Evolutionary conservation across 495 filamentous ascomycete species (phyloP).

Genomic region (Aspergillus saccharolyticus): DNA sequence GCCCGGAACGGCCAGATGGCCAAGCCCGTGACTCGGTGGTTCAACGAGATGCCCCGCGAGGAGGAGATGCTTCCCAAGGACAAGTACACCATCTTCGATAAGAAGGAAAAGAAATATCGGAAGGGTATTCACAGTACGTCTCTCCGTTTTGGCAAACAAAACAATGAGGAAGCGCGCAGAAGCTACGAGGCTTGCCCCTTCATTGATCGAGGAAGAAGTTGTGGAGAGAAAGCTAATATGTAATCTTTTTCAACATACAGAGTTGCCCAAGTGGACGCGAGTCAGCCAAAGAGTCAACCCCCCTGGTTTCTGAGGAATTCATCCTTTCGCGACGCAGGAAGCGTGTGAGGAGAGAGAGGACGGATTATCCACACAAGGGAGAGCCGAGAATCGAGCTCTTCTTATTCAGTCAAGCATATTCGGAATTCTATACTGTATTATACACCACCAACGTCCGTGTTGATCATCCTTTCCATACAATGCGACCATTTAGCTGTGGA

Average conservation of each 20-base stretch:
- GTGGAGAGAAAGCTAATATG: neutral
- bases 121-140: slow-evolving; percentile 94
- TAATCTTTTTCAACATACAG: slow-evolving; percentile 43
- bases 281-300: slow-evolving; percentile 90
- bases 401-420: neutral
- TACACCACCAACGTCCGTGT: slow-evolving; percentile 21
- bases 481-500: neutral
- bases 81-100: slow-evolving; percentile 97
- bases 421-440: slow-evolving; percentile 27
- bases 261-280: slow-evolving; percentile 93
- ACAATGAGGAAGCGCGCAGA: too few species aligned
- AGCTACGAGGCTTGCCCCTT: too few species aligned
- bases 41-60: slow-evolving; percentile 91
- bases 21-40: slow-evolving; percentile 80
- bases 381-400: too few species aligned
- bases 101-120: slow-evolving; percentile 90
- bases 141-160: too few species aligned
- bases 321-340: neutral
- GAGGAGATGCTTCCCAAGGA: slow-evolving; percentile 92
- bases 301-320: slow-evolving; percentile 69
- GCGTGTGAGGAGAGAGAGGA: slow-evolving; percentile 3
- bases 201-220: neutral
- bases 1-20: slow-evolving; percentile 61
- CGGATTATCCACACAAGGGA: slow-evolving; percentile 9
- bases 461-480: slow-evolving; percentile 1